Evolutionary conservation across 2,329 filamentous ascomycete genomes (phyloP).

Genomic region (Microcyclospora tardicrescens): DNA sequence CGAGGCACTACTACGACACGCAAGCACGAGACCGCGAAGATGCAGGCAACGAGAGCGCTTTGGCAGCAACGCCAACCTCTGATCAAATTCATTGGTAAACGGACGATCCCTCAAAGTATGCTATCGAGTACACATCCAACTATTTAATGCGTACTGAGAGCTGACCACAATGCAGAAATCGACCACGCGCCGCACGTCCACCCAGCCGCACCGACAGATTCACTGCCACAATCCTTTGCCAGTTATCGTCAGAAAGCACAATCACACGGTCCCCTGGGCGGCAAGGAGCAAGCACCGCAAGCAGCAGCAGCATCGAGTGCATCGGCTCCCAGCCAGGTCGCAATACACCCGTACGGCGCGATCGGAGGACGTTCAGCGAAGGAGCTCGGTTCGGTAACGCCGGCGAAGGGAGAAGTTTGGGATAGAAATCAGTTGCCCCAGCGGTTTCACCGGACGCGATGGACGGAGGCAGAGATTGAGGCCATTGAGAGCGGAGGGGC

Average conservation of each 20-base stretch:
- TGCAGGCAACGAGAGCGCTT: slow-evolving; percentile 35
- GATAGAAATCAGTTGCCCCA: slow-evolving; percentile 77
- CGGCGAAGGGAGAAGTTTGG: slow-evolving; percentile 65
- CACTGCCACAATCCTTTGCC: slow-evolving; percentile 58
- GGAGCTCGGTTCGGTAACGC: slow-evolving; percentile 57
- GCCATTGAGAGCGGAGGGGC: slow-evolving; percentile 90
- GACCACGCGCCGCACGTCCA: slow-evolving; percentile 64
- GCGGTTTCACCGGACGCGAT: slow-evolving; percentile 65
- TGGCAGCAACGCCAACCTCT: slow-evolving; percentile 36
- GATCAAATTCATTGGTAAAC: slow-evolving; percentile 40
- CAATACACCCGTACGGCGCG: slow-evolving; percentile 19
- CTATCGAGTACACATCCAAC: not conserved
- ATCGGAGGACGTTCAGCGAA: slow-evolving; percentile 53
- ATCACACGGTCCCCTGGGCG: slow-evolving; percentile 57
- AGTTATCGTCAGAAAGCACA: slow-evolving; percentile 65
- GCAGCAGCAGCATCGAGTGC: slow-evolving; percentile 3
- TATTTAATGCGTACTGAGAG: slow-evolving; percentile 6
- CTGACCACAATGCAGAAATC: slow-evolving; percentile 39
- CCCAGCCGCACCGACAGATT: slow-evolving; percentile 54
- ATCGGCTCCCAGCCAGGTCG: slow-evolving; percentile 7
- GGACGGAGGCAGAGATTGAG: slow-evolving; percentile 78
- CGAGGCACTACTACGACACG: not conserved
- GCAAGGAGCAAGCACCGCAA: slow-evolving; percentile 7
- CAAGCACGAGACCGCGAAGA: slow-evolving; percentile 8
- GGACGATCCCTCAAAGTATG: slow-evolving; percentile 32